Evolutionary conservation across 176 grass and related monocot genomes (phyloP), one percentile per base, ranked within the genome.

Genomic region (Carex parvula): DNA sequence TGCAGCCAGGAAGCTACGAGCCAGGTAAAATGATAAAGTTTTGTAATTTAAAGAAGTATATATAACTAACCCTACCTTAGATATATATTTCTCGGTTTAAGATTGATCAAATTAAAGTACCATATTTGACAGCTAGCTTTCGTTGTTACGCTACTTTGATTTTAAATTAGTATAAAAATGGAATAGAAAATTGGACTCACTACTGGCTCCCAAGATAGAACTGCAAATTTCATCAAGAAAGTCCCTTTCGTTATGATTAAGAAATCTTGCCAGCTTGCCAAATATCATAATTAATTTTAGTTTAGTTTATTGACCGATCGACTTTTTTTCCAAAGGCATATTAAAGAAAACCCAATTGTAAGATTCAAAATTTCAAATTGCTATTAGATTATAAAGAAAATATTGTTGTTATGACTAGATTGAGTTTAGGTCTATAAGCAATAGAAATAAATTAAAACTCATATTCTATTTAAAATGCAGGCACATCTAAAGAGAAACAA

Each of bases 401-500:
- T 48, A 21, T 73, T 42, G 21, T 48, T 50, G 70, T 46, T 4
- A 46, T 3, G 70, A 50, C 18, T 22, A 8, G 70, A 39, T 18
- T 68, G 30, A 37, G 64, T 68, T 29, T 68, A 18, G 69, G 8
- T 62, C 20, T 62, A 62, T 18, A 56, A 77, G 13, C 48, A 32
- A 56, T 77, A 54, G 15, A 70, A 42, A 55, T 46, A 35, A 79
- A 5, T 56, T 24, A 32, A 29, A 42, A 21, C 12, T 64, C 6
- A 41, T 21, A 30, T 53, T 82, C 24, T 50, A 37, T 17, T 17
- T 74, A 46, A 68, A 30, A 50, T 92, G 81, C 84, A 97, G 95
- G 91, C 68, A 62, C 84, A 22, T 84, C 89, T 3, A 98, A 90
- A 87, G 90, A 90, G 48, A 94, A 87, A 86, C 89, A 88, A 54